Evolutionary conservation across 2,329 filamentous ascomycete species (phyloP).

Genomic region (Saccharata proteae): DNA sequence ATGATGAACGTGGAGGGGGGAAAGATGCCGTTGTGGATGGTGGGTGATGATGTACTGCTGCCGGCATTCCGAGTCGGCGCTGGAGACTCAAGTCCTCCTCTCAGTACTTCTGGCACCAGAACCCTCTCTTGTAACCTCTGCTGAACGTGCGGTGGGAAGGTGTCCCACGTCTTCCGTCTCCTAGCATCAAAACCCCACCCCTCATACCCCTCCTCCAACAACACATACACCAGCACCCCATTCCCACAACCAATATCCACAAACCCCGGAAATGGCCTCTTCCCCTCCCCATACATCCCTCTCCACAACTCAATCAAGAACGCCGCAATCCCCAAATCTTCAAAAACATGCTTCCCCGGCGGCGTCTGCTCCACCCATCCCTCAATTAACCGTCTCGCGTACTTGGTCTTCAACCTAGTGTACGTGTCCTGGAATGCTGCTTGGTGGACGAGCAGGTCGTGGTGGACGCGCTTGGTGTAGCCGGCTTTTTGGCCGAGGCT

Average conservation of each 20-base stretch:
- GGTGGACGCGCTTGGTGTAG: slow-evolving; percentile 71
- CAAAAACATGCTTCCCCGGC: slow-evolving; percentile 85
- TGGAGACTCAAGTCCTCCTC: neutral
- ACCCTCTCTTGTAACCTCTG: slow-evolving; percentile 45
- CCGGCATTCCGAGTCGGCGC: neutral
- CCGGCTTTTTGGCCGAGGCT: slow-evolving; percentile 52
- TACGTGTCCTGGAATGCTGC: slow-evolving; percentile 73
- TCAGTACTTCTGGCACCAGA: slow-evolving; percentile 44
- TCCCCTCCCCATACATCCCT: slow-evolving; percentile 54
- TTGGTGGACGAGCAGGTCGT: slow-evolving; percentile 71
- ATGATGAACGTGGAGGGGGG: slow-evolving; percentile 73
- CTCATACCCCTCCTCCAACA: slow-evolving; percentile 65
- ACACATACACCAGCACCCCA: slow-evolving; percentile 73
- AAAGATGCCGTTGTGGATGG: slow-evolving; percentile 52
- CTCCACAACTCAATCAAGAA: slow-evolving; percentile 88
- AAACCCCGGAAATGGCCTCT: slow-evolving; percentile 62
- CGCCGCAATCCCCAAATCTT: slow-evolving; percentile 80
- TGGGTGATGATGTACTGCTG: neutral
- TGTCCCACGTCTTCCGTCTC: slow-evolving; percentile 70
- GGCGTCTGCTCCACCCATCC: slow-evolving; percentile 80
- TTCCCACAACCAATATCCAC: slow-evolving; percentile 96
- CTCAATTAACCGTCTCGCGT: slow-evolving; percentile 59
- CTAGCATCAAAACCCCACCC: slow-evolving; percentile 92
- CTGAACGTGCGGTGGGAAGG: slow-evolving; percentile 46
- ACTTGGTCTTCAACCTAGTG: slow-evolving; percentile 62